Evolutionary conservation across 1,284 basidiomycete genomes (phyloP), one percentile per base, ranked within the genome.

Genomic region (Rhizoctonia solani): DNA sequence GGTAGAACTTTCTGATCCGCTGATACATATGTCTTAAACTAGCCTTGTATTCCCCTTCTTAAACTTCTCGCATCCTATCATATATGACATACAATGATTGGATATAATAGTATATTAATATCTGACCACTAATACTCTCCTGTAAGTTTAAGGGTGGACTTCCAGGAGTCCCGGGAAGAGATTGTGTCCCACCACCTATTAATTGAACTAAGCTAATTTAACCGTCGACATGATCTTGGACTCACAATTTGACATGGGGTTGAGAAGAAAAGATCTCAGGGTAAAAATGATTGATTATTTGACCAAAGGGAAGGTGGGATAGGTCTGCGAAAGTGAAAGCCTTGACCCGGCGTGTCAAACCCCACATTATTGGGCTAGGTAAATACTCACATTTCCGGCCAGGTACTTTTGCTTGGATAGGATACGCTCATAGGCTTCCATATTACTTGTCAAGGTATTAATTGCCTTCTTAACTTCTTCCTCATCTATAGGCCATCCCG

Each of bases 291-390:
- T 63, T 39, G 4, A 77, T 67, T 23, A 75, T 66, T 0, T 71
- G 16, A 1, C 79, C 83, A 67, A 80, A 81, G 0, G 85, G 79
- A 23, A 86, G 72, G 72, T 86, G 84, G 74, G 79, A 80, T 4
- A 86, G 75, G 73, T 86, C 85, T 3, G 80, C 82, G 6, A 85
- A 73, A 1, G 83, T 84, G 56, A 77, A 61, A 34, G 74, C 50
- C 69, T 69, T 53, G 25, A 30, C 27, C 16, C 41, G 23, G 16
- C 14, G 21, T 42, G 16, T 69, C 27, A 56, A 47, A 1, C 16
- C 11, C 23, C 37, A n/a, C 49, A 14, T 11, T 13, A 14, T 21
- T 9, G 4, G 44, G 41, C 19, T 19, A 49, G 41, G 14, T 21
- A 27, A 30, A 19, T 14, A 75, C 78, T 66, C 56, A 81, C 80